These are phyloP conservation scores for Musa itinerans DNA, from an alignment of 176 grass and related monocot species.

Conservation along the genomic window DNA sequence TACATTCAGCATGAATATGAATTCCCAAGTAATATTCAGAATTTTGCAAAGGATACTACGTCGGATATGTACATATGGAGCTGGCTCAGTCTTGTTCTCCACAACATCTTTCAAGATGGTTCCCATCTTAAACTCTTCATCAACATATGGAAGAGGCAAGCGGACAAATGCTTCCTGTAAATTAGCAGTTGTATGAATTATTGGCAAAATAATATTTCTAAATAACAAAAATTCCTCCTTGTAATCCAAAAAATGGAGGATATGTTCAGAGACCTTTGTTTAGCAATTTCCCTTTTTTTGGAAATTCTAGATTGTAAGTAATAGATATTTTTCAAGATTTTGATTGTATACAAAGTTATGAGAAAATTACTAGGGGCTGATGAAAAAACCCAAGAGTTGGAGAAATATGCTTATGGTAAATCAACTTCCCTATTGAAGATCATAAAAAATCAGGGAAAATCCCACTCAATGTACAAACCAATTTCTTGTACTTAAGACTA, in stretches of 20 bases:
- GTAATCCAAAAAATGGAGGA: neutral
- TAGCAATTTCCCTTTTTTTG: neutral
- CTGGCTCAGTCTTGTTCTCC: slow-evolving; percentile 45
- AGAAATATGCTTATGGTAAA: too few relatives aligned
- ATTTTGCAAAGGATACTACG: slow-evolving; percentile 77
- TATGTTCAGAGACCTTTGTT: neutral
- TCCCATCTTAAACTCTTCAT: slow-evolving; percentile 77
- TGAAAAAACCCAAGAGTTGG: neutral
- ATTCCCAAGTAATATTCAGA: neutral
- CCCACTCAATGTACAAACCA: too few relatives aligned
- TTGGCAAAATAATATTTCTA: slow-evolving; percentile 2
- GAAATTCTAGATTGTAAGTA: too few relatives aligned
- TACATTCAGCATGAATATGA: neutral
- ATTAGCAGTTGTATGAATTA: slow-evolving; percentile 15
- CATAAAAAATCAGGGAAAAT: too few relatives aligned
- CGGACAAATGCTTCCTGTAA: slow-evolving; percentile 74
- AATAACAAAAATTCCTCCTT: neutral
- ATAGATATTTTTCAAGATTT: too few relatives aligned
- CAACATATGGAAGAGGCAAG: slow-evolving; percentile 85
- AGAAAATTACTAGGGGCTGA: neutral
- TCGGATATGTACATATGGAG: slow-evolving; percentile 58
- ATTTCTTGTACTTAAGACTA: too few relatives aligned
- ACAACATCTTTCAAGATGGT: slow-evolving; percentile 43
- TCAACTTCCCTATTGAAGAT: neutral
- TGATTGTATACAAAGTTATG: too few relatives aligned